Percentiles rank a stretch among this genome's conserved stretches.
phyloP scores from a whole-genome alignment of 2,329 filamentous ascomycete species.

The Colletotrichum filicis region DNA sequence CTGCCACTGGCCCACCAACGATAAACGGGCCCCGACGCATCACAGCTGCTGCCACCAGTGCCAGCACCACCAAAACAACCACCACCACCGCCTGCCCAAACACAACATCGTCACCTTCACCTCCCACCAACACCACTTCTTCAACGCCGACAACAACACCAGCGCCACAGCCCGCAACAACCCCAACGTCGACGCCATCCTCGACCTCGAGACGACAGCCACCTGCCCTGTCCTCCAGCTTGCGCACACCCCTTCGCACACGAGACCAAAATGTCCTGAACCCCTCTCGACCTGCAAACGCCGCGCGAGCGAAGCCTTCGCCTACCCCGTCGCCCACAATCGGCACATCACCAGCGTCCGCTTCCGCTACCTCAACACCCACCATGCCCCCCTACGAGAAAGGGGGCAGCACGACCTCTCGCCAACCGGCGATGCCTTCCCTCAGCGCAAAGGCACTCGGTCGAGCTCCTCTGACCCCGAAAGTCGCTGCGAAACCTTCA shows the following conservation, averaged over 20 bases:
- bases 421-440: constrained; percentile 74
- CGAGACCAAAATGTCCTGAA: constrained; percentile 37
- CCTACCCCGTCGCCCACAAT: constrained; percentile 24
- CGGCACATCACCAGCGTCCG: constrained; percentile 11
- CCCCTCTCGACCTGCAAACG: constrained; percentile 27
- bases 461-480: constrained; percentile 63
- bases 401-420: constrained; percentile 60
- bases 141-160: constrained; percentile 24
- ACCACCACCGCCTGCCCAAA: constrained; percentile 8
- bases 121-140: background rate
- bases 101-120: constrained; percentile 19
- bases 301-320: constrained; percentile 33
- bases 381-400: constrained; percentile 55
- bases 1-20: constrained; percentile 34
- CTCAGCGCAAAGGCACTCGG: constrained; percentile 69
- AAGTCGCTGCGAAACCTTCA: constrained; percentile 60
- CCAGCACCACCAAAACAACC: constrained; percentile 6
- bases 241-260: constrained; percentile 32
- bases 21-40: constrained; percentile 32
- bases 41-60: constrained; percentile 9
- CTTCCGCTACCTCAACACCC: constrained; percentile 22
- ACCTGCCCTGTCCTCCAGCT: constrained; percentile 31
- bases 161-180: constrained; percentile 9
- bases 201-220: constrained; percentile 23
- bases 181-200: constrained; percentile 25